These are phyloP conservation scores for Hypoxylon sp. DNA, from an alignment of 2,329 filamentous ascomycete genomes.

Conservation along the genomic window DNA sequence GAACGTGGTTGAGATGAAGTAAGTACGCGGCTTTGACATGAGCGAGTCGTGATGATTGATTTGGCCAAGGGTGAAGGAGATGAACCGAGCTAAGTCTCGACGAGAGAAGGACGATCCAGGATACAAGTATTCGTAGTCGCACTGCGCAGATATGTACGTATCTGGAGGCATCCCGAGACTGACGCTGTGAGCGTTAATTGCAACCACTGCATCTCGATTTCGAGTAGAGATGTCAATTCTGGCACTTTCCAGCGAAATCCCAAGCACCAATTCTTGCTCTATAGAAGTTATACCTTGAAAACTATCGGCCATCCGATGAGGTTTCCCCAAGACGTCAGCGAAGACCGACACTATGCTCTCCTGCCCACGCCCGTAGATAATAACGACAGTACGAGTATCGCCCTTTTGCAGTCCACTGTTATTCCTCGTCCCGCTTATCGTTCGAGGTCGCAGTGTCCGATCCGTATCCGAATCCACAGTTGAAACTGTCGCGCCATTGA, in stretches of 20 bases:
- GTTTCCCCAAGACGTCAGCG: slow-evolving; percentile 83
- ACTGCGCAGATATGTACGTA: slow-evolving; percentile 72
- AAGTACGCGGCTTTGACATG: slow-evolving; percentile 82
- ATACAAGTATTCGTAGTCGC: slow-evolving; percentile 91
- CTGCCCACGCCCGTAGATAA: slow-evolving; percentile 78
- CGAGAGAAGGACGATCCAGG: slow-evolving; percentile 78
- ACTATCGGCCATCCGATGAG: slow-evolving; percentile 70
- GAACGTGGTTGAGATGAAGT: slow-evolving; percentile 89
- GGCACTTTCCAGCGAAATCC: slow-evolving; percentile 70
- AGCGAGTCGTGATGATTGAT: slow-evolving; percentile 82
- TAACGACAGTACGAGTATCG: slow-evolving; percentile 71
- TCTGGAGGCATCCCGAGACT: slow-evolving; percentile 78
- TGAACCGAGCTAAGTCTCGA: slow-evolving; percentile 81
- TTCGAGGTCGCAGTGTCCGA: slow-evolving; percentile 39
- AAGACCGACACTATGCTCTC: slow-evolving; percentile 81
- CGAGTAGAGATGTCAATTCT: slow-evolving; percentile 70
- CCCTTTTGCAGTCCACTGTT: slow-evolving; percentile 64
- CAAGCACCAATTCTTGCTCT: slow-evolving; percentile 75
- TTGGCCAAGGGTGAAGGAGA: slow-evolving; percentile 84
- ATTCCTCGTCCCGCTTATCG: slow-evolving; percentile 56
- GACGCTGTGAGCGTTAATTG: slow-evolving; percentile 83
- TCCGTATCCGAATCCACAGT: slow-evolving; percentile 48
- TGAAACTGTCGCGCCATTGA: slow-evolving; percentile 48
- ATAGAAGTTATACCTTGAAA: slow-evolving; percentile 67
- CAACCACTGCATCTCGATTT: slow-evolving; percentile 70